These are phyloP conservation scores for Aureobasidium subglaciale DNA, from an alignment of 2,329 filamentous ascomycete genomes.

Conservation along the genomic window DNA sequence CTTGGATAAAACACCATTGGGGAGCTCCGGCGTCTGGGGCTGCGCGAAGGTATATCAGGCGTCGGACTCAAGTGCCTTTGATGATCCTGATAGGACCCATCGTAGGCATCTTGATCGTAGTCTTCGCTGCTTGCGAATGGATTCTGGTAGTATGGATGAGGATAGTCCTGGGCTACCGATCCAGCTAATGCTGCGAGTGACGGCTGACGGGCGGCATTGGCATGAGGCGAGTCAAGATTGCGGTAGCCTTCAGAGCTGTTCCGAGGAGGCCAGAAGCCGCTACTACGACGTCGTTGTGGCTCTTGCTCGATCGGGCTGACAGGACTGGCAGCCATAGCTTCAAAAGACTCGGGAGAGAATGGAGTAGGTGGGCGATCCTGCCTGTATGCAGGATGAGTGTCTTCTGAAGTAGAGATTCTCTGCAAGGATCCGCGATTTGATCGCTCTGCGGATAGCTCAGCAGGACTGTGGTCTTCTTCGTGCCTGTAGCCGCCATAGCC, in stretches of 20 bases:
- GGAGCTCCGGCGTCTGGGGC: constrained; percentile 12
- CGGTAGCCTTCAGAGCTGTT: background rate
- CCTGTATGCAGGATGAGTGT: background rate
- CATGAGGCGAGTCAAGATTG: background rate
- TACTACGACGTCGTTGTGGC: background rate
- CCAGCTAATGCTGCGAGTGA: background rate
- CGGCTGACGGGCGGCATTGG: background rate
- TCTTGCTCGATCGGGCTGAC: constrained; percentile 6
- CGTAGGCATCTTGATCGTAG: constrained; percentile 6
- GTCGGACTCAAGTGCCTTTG: constrained; percentile 1
- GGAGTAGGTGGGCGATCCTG: constrained; percentile 1
- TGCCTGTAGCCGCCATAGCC: background rate
- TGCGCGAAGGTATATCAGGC: constrained; percentile 15
- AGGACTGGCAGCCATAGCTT: background rate
- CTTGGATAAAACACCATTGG: constrained; percentile 15
- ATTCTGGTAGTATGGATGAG: constrained; percentile 12
- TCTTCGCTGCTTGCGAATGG: constrained; percentile 15
- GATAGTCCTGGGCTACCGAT: constrained; percentile 2
- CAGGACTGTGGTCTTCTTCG: background rate
- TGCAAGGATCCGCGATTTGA: background rate
- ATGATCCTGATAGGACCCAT: background rate
- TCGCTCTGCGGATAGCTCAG: constrained; percentile 8
- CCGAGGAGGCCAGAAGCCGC: constrained; percentile 2
- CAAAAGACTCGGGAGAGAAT: constrained; percentile 4
- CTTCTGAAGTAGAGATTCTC: background rate